Conservation (phyloP, 2,329 filamentous ascomycete genomes). For the Boeremia exigua region DNA sequence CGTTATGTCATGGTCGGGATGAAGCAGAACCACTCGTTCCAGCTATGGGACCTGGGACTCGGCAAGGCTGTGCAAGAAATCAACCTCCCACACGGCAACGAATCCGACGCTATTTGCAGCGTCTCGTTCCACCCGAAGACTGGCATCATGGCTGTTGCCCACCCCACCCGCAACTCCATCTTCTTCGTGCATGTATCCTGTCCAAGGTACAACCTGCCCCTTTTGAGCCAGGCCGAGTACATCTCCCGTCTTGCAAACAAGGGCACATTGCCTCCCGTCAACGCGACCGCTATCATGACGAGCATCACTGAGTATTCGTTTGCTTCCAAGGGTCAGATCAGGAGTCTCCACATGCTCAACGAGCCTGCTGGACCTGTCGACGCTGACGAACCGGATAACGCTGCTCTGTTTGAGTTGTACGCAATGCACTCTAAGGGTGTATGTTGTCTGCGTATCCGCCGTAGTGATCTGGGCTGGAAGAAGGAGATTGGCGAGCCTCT, state of each 20-base stretch:
- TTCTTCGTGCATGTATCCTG: conserved; percentile 97
- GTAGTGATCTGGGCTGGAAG: conserved; percentile 89
- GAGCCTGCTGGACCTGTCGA: conserved; percentile 67
- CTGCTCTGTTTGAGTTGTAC: conserved; percentile 89
- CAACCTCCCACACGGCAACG: conserved; percentile 92
- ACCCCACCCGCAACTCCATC: conserved; percentile 95
- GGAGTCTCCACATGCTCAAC: conserved; percentile 87
- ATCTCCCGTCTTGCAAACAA: conserved; percentile 74
- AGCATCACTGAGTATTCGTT: conserved; percentile 96
- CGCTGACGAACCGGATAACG: conserved; percentile 67
- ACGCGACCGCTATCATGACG: conserved; percentile 96
- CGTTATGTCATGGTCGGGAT: conserved; percentile 97
- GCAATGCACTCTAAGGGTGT: conserved; percentile 97
- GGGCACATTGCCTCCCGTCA: conserved; percentile 72
- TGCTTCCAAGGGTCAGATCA: conserved; percentile 80
- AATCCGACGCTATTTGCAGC: conserved; percentile 97
- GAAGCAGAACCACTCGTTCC: conserved; percentile 98
- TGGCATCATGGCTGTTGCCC: conserved; percentile 92
- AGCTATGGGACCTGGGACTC: conserved; percentile 96
- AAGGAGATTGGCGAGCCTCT: conserved; percentile 83
- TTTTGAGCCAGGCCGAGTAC: conserved; percentile 86
- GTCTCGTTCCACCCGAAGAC: conserved; percentile 91
- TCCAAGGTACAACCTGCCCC: conserved; percentile 83
- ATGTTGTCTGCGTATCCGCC: conserved; percentile 85
- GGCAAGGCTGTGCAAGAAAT: conserved; percentile 97